phyloP scores from a whole-genome alignment of 2,329 filamentous ascomycete genomes.

The Claviceps humidiphila region DNA sequence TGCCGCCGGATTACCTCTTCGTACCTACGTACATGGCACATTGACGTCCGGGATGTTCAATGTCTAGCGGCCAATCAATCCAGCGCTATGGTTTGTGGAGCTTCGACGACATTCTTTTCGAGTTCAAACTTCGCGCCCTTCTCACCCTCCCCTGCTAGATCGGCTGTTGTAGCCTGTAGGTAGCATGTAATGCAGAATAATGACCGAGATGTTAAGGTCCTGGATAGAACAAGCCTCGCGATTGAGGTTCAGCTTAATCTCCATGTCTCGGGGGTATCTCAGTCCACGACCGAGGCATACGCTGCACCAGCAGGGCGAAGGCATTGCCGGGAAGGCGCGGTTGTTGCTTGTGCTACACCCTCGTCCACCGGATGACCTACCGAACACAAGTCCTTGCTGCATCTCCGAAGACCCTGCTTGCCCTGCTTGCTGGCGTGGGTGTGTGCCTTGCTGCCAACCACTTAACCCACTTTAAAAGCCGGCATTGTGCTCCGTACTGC shows the following conservation, averaged over 20 bases:
- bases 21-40: background rate
- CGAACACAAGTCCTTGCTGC: conserved; percentile 6
- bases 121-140: background rate
- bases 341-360: background rate
- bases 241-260: background rate
- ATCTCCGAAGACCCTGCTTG: conserved; percentile 10
- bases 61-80: background rate
- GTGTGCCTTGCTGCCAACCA: conserved; percentile 3
- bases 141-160: too few species aligned
- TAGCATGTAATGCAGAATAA: background rate
- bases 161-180: background rate
- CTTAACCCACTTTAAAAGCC: background rate
- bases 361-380: conserved; percentile 9
- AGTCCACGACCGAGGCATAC: background rate
- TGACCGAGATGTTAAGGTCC: background rate
- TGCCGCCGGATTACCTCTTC: background rate
- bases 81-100: too few species aligned
- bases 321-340: background rate
- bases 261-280: background rate
- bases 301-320: background rate
- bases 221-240: background rate
- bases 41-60: background rate
- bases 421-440: background rate
- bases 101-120: too few species aligned
- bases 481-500: background rate